phyloP scores from a whole-genome alignment of 441 rosid genomes.

The Mallotus repandus region DNA sequence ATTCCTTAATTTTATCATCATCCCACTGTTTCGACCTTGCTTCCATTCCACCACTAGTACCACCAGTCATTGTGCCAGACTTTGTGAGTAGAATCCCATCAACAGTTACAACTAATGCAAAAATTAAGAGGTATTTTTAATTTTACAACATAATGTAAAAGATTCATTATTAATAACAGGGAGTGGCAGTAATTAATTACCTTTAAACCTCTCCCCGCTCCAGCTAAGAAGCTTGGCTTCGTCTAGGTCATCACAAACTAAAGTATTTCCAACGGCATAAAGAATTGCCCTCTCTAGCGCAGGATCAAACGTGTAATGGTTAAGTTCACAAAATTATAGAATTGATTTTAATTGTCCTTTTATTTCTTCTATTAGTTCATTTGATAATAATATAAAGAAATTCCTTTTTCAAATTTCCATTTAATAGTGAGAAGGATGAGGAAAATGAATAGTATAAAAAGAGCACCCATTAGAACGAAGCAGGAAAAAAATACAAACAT shows the following conservation, averaged over 20 bases:
- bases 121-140: neutral
- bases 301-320: slow-evolving; percentile 83
- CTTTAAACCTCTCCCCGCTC: slow-evolving; percentile 95
- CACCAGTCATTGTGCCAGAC: slow-evolving; percentile 99
- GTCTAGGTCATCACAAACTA: slow-evolving; percentile 94
- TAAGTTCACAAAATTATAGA: slow-evolving; percentile 46
- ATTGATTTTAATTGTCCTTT: slow-evolving; percentile 1
- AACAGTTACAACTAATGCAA: slow-evolving; percentile 82
- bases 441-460: neutral
- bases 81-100: slow-evolving; percentile 94
- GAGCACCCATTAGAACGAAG: neutral
- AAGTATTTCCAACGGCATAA: slow-evolving; percentile 96
- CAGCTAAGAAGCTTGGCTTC: slow-evolving; percentile 97
- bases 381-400: neutral
- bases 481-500: neutral
- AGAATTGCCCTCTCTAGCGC: slow-evolving; percentile 90
- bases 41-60: slow-evolving; percentile 99
- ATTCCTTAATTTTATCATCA: slow-evolving; percentile 95
- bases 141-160: slow-evolving; percentile 18
- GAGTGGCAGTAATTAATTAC: slow-evolving; percentile 34
- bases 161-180: slow-evolving; percentile 17
- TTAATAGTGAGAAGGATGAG: neutral
- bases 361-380: neutral
- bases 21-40: slow-evolving; percentile 98
- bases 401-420: slow-evolving; percentile 7